phyloP scores from a whole-genome alignment of 768 basidiomycete genomes.

The Mycena amicta region DNA sequence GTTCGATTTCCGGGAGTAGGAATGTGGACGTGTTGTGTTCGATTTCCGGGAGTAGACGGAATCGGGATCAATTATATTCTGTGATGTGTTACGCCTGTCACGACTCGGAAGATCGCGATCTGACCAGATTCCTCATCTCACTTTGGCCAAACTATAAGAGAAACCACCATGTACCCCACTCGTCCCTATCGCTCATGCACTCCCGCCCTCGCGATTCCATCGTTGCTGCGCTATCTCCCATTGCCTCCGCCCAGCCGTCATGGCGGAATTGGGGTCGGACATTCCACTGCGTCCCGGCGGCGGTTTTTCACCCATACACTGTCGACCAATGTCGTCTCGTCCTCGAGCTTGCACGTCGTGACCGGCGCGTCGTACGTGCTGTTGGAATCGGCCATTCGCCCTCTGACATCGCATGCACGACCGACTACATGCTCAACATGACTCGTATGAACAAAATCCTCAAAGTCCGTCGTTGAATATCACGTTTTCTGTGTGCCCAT shows the following conservation, averaged over 20 bases:
- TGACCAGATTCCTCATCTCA: no score
- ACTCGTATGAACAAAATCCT: constrained; percentile 70
- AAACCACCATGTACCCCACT: neutral
- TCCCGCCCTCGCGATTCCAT: constrained; percentile 47
- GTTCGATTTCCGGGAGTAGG: constrained; percentile 26
- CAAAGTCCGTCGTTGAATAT: constrained; percentile 58
- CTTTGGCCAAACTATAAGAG: no score
- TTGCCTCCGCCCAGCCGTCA: constrained; percentile 49
- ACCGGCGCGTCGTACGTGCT: constrained; percentile 72
- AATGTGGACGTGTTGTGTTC: constrained; percentile 72
- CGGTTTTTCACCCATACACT: constrained; percentile 75
- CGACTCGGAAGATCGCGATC: no score
- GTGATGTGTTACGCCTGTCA: no score
- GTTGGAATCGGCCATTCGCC: constrained; percentile 93
- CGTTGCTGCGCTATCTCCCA: constrained; percentile 54
- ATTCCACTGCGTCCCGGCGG: constrained; percentile 67
- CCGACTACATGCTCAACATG: constrained; percentile 82
- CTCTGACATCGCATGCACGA: constrained; percentile 90
- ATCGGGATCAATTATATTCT: neutral
- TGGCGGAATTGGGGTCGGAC: constrained; percentile 84
- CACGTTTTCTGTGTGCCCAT: constrained; percentile 20
- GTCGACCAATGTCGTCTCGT: constrained; percentile 71
- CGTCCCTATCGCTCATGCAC: neutral
- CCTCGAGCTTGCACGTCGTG: constrained; percentile 78
- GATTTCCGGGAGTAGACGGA: constrained; percentile 3